Conservation (phyloP, 306 rosid genomes). For the Medicago ruthenica region DNA sequence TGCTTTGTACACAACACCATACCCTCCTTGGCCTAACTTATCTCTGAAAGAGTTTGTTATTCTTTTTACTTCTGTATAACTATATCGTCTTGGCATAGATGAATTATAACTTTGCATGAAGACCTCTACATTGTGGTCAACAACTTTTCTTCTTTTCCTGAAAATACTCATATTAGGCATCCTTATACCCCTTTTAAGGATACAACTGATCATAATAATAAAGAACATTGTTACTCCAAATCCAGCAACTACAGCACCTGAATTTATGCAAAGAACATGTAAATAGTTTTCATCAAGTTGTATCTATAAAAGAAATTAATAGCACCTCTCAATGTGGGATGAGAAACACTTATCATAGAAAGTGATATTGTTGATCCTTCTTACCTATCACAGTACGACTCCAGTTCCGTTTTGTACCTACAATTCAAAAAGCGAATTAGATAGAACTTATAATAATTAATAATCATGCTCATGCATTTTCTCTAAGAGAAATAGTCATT, state of each 20-base stretch:
- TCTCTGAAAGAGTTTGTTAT: constrained; percentile 46
- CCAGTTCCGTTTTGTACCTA: neutral
- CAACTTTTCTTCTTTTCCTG: neutral
- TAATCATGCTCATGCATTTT: neutral
- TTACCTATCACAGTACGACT: neutral
- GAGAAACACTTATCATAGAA: neutral
- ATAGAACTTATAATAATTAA: neutral
- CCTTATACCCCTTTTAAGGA: neutral
- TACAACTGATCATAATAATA: neutral
- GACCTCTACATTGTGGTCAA: neutral
- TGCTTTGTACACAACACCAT: constrained; percentile 51
- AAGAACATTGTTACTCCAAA: neutral
- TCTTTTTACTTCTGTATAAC: constrained; percentile 43
- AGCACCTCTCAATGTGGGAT: neutral
- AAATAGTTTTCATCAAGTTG: neutral
- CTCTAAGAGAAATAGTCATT: neutral
- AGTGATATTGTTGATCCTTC: neutral
- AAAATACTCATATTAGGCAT: constrained; percentile 26
- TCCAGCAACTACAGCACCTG: neutral
- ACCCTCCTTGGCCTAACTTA: constrained; percentile 52
- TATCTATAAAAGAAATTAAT: neutral
- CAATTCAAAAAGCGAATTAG: neutral
- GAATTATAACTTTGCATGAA: constrained; percentile 21
- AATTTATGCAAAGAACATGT: neutral
- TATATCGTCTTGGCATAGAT: neutral